Evolutionary conservation across 768 basidiomycete species (phyloP), one percentile per base, ranked within the genome.

Genomic region (Agaricus subrufescens): DNA sequence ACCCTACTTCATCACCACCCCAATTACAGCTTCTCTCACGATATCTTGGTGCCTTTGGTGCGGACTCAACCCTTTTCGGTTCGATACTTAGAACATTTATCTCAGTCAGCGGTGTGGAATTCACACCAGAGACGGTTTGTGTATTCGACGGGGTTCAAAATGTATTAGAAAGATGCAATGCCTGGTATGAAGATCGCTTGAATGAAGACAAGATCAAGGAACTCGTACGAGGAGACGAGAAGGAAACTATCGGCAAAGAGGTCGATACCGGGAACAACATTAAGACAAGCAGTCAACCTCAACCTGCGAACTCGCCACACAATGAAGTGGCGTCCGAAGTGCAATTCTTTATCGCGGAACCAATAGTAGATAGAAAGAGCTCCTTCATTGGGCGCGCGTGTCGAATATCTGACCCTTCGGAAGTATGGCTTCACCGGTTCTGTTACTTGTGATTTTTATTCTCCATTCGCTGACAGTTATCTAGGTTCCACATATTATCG

Each of bases 81-180:
- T 79, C 80, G 1, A 78, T 93, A 37, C 74, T 94, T 19, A 81
- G 88, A 39, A 94, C 89, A 0, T 95, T 81, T 67, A 91, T 94
- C 53, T 92, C 92, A 3, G 65, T 76, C 23, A 80, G 77, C 52
- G 90, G 87, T 6, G 79, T 91, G n/a, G 87, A 91, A 60, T 95
- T 88, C 84, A 73, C 75, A 2, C 74, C 80, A 25, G 91, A 85
- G 30, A 76, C 75, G 1, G 85, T 94, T 15, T 92, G 89, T 60
- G 87, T 94, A 11, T 95, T 94, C 64, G 93, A 95, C 60, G 93
- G 93, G 10, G 69, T 94, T 27, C 90, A 93, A 68, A 83, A 75
- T 62, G 81, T 89, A 9, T 68, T 87, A 30, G 90, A 92, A 46
- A 73, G 75, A 14, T 87, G 85, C 59, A 72, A 76, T 25, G 63